phyloP scores from a whole-genome alignment of 306 rosid species.

The Glycyrrhiza uralensis region DNA sequence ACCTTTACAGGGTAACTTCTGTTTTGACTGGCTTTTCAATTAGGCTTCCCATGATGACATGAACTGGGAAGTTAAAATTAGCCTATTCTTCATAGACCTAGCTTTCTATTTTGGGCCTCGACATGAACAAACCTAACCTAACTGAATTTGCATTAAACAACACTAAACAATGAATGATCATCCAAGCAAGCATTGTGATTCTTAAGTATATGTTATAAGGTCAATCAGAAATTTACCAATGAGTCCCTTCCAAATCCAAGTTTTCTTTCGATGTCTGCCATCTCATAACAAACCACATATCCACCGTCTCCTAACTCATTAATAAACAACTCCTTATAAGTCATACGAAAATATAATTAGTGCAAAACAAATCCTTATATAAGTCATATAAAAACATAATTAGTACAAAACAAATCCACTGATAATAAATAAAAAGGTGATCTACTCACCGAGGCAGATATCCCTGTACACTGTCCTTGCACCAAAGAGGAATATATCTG shows the following conservation, averaged over 20 bases:
- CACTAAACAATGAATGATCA: conserved; percentile 9
- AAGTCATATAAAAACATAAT: conserved; percentile 1
- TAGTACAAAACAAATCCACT: background rate
- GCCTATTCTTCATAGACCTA: background rate
- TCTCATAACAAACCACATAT: conserved; percentile 69
- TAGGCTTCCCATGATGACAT: background rate
- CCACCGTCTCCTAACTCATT: conserved; percentile 69
- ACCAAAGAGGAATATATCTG: conserved; percentile 84
- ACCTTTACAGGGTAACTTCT: background rate
- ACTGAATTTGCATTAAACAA: conserved; percentile 9
- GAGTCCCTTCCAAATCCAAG: conserved; percentile 87
- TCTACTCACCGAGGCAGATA: conserved; percentile 70
- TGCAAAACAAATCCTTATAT: background rate
- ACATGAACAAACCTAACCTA: background rate
- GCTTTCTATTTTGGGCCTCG: conserved; percentile 6
- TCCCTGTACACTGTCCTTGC: conserved; percentile 79
- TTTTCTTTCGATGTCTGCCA: conserved; percentile 64
- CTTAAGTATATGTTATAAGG: conserved; percentile 11
- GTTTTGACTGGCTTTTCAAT: background rate
- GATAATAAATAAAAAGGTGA: background rate
- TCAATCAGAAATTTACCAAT: conserved; percentile 46
- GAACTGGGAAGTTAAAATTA: background rate
- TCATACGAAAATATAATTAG: background rate
- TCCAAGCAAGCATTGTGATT: conserved; percentile 3
- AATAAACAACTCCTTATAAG: conserved; percentile 26